Percentiles rank a stretch among this genome's conserved stretches.
Conservation (phyloP, 108 stramenopile species). For the Nitzschia sp. region DNA sequence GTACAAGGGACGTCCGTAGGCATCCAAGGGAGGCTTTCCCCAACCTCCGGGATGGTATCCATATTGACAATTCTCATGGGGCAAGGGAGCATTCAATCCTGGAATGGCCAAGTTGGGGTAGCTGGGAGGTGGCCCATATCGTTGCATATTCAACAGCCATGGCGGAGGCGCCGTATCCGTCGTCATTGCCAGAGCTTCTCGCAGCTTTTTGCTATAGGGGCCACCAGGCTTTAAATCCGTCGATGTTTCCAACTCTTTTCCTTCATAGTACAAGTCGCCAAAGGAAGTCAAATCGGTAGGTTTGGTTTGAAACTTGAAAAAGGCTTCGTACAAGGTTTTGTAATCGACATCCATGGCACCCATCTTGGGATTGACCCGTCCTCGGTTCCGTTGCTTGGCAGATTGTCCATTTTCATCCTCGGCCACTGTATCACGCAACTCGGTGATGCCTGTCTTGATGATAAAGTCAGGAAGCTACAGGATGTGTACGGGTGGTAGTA, state of each 20-base stretch:
- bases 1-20: conserved; percentile 87
- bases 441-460: conserved; percentile 94
- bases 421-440: conserved; percentile 81
- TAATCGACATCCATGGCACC: conserved; percentile 97
- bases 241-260: conserved; percentile 92
- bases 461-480: conserved; percentile 92
- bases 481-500: too few species aligned
- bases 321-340: conserved; percentile 94
- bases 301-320: conserved; percentile 98
- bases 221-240: conserved; percentile 69
- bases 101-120: conserved; percentile 93
- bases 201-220: conserved; percentile 58
- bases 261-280: conserved; percentile 98
- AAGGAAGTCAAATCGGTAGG: conserved; percentile 71
- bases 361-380: conserved; percentile 86
- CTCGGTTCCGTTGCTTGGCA: conserved; percentile 88
- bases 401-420: conserved; percentile 81
- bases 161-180: conserved; percentile 81
- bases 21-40: conserved; percentile 98
- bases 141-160: conserved; percentile 99
- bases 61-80: conserved; percentile 82
- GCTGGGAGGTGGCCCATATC: conserved; percentile 96
- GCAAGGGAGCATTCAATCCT: conserved; percentile 96
- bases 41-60: conserved; percentile 96
- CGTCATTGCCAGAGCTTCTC: conserved; percentile 86